Evolutionary conservation across 148 eudicot genomes (phyloP).

Genomic region (Diospyros kaki): DNA sequence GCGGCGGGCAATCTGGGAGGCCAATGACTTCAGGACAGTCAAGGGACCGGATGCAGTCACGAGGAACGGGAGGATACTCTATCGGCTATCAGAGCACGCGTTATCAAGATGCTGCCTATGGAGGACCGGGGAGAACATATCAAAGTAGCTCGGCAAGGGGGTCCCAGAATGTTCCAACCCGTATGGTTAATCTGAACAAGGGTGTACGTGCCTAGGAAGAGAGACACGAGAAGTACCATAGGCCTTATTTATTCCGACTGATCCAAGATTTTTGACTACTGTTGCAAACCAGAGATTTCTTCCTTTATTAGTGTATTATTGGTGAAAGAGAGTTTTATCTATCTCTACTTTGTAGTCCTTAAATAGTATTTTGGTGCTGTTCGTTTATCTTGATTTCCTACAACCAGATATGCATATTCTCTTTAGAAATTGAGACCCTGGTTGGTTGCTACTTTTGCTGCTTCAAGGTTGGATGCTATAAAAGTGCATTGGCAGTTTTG

Average conservation of each 20-base stretch:
- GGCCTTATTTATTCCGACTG: neutral
- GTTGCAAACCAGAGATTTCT: neutral
- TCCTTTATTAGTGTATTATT: too few species aligned
- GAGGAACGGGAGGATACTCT: constrained; percentile 32
- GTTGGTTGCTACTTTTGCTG: too few species aligned
- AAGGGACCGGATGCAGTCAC: constrained; percentile 33
- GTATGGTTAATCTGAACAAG: constrained; percentile 77
- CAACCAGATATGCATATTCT: too few species aligned
- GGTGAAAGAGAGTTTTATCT: too few species aligned
- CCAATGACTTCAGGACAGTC: constrained; percentile 36
- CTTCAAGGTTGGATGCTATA: too few species aligned
- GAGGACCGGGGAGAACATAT: constrained; percentile 32
- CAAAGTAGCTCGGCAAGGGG: constrained; percentile 36
- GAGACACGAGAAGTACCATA: neutral
- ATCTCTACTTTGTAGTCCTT: too few species aligned
- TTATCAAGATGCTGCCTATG: constrained; percentile 26
- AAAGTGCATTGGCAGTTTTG: too few species aligned
- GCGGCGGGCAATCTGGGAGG: constrained; percentile 31
- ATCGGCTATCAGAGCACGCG: constrained; percentile 22
- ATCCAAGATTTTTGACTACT: neutral
- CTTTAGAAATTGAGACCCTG: too few species aligned
- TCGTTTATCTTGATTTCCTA: too few species aligned
- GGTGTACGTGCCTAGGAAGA: constrained; percentile 33
- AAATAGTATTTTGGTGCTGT: too few species aligned
- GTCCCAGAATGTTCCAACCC: constrained; percentile 42